Conservation (phyloP, 2,329 filamentous ascomycete genomes). For the Clarireedia paspali region DNA sequence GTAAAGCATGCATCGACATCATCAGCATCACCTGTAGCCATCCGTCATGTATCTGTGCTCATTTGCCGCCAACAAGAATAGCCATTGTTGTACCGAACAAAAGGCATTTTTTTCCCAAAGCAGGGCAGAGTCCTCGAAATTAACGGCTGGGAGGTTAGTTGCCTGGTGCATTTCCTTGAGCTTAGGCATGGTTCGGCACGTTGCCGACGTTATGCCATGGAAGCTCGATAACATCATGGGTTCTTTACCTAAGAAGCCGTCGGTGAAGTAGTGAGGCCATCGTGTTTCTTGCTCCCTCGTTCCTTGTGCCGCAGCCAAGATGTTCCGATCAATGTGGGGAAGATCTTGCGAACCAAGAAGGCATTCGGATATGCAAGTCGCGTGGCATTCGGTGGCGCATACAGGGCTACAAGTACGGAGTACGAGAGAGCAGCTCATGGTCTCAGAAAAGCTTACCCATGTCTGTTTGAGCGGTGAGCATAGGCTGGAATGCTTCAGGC, state of each 20-base stretch:
- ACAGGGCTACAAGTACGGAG: constrained; percentile 14
- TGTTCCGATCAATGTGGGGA: constrained; percentile 7
- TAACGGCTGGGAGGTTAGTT: background rate
- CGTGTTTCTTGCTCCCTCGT: constrained; percentile 6
- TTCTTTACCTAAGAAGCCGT: background rate
- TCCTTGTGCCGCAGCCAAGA: constrained; percentile 4
- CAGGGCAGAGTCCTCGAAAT: background rate
- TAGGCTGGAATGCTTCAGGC: constrained; percentile 10
- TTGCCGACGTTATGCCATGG: constrained; percentile 27
- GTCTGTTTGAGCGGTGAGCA: constrained; percentile 29
- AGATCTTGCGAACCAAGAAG: constrained; percentile 7
- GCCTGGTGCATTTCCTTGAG: background rate
- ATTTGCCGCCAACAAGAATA: constrained; percentile 18
- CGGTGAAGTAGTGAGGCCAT: constrained; percentile 7
- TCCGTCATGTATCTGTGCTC: constrained; percentile 17
- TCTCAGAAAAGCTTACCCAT: constrained; percentile 12
- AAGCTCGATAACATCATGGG: constrained; percentile 6
- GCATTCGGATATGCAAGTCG: constrained; percentile 6
- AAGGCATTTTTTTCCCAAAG: constrained; percentile 4
- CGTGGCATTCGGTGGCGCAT: constrained; percentile 12
- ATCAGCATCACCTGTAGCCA: constrained; percentile 13
- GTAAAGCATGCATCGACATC: constrained; percentile 9
- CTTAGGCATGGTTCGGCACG: constrained; percentile 8
- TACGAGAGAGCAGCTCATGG: background rate
- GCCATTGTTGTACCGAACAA: constrained; percentile 12